Base-by-base conservation (phyloP, 2,329 filamentous ascomycete species). In the Penicillium brasilianum region DNA sequence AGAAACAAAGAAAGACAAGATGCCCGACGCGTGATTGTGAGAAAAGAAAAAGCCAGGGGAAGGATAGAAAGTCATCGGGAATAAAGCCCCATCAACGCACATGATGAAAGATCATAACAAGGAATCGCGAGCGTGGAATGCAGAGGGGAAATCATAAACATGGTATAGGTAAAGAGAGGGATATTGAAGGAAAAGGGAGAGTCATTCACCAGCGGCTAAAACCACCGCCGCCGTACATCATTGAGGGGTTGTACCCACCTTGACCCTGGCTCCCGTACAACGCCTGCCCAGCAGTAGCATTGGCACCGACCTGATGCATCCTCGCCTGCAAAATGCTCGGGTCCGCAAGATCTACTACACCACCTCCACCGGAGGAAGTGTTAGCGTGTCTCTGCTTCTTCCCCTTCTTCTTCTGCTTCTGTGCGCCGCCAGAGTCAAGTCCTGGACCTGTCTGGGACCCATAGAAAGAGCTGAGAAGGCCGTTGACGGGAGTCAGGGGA, bases 301-400 rank as follows among this genome's bases (percentile, higher is more conserved):
- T 89, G 81, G 88, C 88, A 85, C 88, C 90, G 82, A 88, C 90
- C 84, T 95, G 91, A 82, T 96, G 93, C 86, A 96, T 90, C 87
- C 93, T 92, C 81, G 92, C 92, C 85, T 97, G 93, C 86, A 98
- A 89, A 87, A 97, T 97, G 87, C 92, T 97, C 87, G 94, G 94
- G 92, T 98, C 93, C 86, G 91, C 92, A 93, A 97, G 92, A 96
- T 98, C 93, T 85, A 96, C 93, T 94, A 97, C 88, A 85, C 92
- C 93, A 91, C 92, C 92, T 88, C 93, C 93, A 88, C 93, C 96
- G 89, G 94, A 98, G 91, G 93, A 97, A 94, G 94, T 97, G 92
- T 97, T 97, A 95, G 93, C 94, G 90, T 97, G 93, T 89, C 93
- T 96, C 87, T 97, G 94, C 92, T 97, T 97, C 89, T 97, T 97